Conservation (phyloP, 148 eudicot genomes). For the Silene latifolia region DNA sequence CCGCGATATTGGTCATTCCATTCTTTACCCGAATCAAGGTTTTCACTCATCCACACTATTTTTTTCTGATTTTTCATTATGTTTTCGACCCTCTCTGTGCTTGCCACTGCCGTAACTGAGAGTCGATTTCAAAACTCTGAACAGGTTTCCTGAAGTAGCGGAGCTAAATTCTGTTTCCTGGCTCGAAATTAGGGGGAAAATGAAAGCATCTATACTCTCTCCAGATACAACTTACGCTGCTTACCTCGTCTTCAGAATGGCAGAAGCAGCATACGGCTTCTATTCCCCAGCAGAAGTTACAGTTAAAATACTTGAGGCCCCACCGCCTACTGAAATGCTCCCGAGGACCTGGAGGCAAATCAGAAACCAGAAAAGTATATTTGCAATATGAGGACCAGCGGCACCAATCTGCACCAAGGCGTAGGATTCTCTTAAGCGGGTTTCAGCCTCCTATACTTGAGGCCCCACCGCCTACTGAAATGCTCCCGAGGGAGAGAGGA, state of each 20-base stretch:
- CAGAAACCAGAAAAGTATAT: constrained; percentile 20
- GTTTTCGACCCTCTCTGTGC: too few species aligned
- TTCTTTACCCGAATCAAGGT: constrained; percentile 16
- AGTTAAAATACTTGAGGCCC: constrained; percentile 25
- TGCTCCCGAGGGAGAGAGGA: constrained; percentile 34
- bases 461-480: background rate
- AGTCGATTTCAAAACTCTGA: background rate
- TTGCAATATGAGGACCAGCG: constrained; percentile 27
- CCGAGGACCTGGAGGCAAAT: constrained; percentile 27
- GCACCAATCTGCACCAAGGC: constrained; percentile 29
- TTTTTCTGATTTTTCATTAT: too few species aligned
- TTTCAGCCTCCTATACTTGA: background rate
- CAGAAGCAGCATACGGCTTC: constrained; percentile 34
- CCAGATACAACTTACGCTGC: constrained; percentile 42
- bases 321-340: too few species aligned
- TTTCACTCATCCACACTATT: background rate
- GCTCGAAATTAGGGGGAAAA: constrained; percentile 48
- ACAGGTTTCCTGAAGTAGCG: constrained; percentile 54
- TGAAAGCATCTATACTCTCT: constrained; percentile 36
- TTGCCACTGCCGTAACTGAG: too few species aligned
- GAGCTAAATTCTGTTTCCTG: constrained; percentile 45
- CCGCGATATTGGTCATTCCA: constrained; percentile 64
- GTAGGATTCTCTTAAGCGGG: constrained; percentile 22
- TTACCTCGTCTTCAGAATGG: constrained; percentile 45
- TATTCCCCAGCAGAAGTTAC: constrained; percentile 29